phyloP scores from a whole-genome alignment of 345 rosid genomes.

The Eutrema yunnanense region DNA sequence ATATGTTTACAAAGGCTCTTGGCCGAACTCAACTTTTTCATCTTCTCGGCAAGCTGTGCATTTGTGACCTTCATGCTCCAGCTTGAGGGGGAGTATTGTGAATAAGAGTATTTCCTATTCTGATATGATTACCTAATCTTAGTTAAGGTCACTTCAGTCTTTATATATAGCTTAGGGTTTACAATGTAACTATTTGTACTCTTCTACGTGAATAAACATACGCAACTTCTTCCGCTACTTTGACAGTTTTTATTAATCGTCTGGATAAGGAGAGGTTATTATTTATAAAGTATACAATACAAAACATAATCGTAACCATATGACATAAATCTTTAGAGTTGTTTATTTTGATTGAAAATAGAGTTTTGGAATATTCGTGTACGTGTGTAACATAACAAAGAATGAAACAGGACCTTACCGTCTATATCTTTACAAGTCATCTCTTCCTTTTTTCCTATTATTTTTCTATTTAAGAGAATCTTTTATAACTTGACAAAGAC shows the following conservation, averaged over 20 bases:
- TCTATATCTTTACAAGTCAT: constrained; percentile 23
- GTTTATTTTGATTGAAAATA: not conserved
- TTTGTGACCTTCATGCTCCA: no score
- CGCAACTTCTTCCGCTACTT: no score
- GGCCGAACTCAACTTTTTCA: no score
- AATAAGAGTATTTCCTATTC: no score
- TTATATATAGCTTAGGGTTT: no score
- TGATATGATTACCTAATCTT: no score
- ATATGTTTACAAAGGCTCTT: no score
- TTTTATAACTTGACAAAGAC: constrained; percentile 6
- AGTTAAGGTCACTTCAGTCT: no score
- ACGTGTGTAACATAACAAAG: constrained; percentile 5
- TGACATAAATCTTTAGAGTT: not conserved
- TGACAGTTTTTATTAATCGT: not conserved
- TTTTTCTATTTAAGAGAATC: not conserved
- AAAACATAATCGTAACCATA: not conserved
- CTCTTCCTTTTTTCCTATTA: not conserved
- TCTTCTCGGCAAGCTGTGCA: no score
- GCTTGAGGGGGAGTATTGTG: no score
- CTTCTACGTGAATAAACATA: no score
- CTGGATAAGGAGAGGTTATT: not conserved
- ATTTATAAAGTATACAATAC: not conserved
- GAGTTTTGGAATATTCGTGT: constrained; percentile 10
- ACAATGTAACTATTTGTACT: no score
- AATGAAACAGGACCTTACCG: not conserved